phyloP scores from a whole-genome alignment of 1,284 basidiomycete genomes.

The Moesziomyces antarcticus region DNA sequence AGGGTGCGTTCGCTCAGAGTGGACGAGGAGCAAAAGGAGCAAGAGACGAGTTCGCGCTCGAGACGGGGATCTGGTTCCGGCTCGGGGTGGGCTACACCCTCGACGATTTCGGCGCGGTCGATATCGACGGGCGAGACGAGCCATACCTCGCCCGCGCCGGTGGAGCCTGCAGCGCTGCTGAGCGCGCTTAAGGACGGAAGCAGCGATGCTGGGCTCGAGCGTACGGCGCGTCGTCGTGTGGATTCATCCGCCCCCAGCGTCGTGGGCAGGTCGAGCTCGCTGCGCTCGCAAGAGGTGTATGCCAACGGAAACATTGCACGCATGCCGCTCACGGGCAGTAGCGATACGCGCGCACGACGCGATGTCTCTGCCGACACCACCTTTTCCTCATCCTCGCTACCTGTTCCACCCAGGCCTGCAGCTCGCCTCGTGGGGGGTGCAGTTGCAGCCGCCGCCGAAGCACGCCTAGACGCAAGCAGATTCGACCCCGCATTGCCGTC shows the following conservation, averaged over 20 bases:
- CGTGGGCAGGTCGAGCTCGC: too few species aligned
- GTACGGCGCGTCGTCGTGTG: too few species aligned
- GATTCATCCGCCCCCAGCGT: too few species aligned
- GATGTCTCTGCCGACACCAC: slow-evolving; percentile 4
- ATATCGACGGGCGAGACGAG: slow-evolving; percentile 38
- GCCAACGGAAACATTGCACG: slow-evolving; percentile 42
- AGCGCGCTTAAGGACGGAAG: slow-evolving; percentile 12
- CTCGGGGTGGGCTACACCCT: slow-evolving; percentile 30
- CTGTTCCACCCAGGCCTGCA: slow-evolving; percentile 21
- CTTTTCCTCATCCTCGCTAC: slow-evolving; percentile 4
- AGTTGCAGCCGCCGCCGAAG: too few species aligned
- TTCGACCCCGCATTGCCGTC: too few species aligned
- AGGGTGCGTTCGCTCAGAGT: slow-evolving; percentile 16
- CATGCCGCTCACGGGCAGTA: slow-evolving; percentile 14
- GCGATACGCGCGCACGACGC: not conserved
- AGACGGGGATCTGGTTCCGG: slow-evolving; percentile 30
- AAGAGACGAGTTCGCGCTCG: slow-evolving; percentile 2
- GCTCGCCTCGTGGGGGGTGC: not conserved
- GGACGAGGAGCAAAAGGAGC: slow-evolving; percentile 3
- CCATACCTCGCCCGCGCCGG: slow-evolving; percentile 14
- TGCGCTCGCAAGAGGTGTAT: slow-evolving; percentile 6
- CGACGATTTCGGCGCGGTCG: slow-evolving; percentile 27
- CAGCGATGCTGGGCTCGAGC: too few species aligned
- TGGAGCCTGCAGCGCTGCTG: slow-evolving; percentile 14
- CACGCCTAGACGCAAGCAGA: too few species aligned